phyloP scores from a whole-genome alignment of 345 rosid species.

The Acer negundo region DNA sequence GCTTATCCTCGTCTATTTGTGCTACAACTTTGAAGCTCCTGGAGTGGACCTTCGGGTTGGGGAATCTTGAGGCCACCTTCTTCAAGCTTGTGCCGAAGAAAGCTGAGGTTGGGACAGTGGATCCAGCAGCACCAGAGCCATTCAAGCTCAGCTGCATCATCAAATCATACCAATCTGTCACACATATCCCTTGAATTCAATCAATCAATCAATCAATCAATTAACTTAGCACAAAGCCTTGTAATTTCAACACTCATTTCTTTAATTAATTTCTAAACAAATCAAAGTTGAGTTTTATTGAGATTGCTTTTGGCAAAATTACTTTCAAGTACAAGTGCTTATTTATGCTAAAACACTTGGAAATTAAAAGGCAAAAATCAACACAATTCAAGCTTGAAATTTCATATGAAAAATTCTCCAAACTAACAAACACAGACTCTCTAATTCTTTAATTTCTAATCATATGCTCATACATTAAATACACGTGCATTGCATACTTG shows the following conservation, averaged over 20 bases:
- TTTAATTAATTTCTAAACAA: background rate
- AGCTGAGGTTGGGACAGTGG: conserved; percentile 59
- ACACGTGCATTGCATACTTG: too few relatives aligned
- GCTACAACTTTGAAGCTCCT: conserved; percentile 60
- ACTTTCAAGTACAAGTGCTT: background rate
- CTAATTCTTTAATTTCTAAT: background rate
- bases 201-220: background rate
- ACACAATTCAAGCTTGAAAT: background rate
- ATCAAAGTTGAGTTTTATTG: background rate
- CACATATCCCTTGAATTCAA: background rate
- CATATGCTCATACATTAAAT: background rate
- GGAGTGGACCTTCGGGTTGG: conserved; percentile 30
- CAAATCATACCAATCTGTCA: background rate
- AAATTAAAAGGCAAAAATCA: background rate
- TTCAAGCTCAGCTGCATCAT: conserved; percentile 71
- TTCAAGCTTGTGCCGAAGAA: conserved; percentile 73
- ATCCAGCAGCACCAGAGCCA: conserved; percentile 63
- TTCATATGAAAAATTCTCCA: background rate
- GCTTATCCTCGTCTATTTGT: conserved; percentile 56
- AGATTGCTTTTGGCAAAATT: background rate
- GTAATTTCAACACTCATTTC: too few relatives aligned
- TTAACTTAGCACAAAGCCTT: too few relatives aligned
- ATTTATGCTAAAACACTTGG: background rate
- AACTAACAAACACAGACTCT: background rate
- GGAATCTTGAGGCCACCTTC: conserved; percentile 57